Conservation (phyloP, 2,329 filamentous ascomycete genomes). For the Beauveria asiatica region DNA sequence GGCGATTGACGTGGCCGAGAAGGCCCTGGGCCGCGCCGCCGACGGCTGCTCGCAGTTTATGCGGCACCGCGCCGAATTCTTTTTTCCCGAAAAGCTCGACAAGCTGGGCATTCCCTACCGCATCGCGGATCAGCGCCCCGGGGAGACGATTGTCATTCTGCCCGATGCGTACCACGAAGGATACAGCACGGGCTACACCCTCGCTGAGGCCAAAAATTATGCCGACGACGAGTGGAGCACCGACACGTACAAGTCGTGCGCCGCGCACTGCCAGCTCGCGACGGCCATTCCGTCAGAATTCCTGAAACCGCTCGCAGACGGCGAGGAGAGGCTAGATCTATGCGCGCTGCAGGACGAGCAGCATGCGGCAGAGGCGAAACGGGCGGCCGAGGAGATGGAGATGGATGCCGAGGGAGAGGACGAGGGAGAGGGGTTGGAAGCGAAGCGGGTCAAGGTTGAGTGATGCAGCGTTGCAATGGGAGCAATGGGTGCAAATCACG, state of each 20-base stretch:
- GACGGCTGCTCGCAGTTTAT: conserved; percentile 31
- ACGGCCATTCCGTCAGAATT: conserved; percentile 29
- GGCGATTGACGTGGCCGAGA: conserved; percentile 26
- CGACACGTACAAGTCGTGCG: conserved; percentile 27
- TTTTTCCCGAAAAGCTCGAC: conserved; percentile 31
- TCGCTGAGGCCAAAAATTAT: conserved; percentile 33
- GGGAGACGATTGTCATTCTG: conserved; percentile 31
- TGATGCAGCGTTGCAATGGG: background rate
- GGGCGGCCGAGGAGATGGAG: background rate
- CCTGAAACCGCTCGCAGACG: conserved; percentile 23
- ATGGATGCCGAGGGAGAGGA: background rate
- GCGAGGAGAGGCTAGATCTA: conserved; percentile 26
- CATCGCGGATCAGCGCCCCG: conserved; percentile 30
- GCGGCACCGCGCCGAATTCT: conserved; percentile 32
- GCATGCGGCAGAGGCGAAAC: background rate
- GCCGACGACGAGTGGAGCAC: conserved; percentile 28
- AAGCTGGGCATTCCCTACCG: conserved; percentile 29
- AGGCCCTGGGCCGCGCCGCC: conserved; percentile 23
- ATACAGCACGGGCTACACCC: conserved; percentile 33
- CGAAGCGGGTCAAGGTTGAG: background rate
- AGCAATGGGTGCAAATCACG: too few relatives aligned
- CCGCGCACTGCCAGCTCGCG: conserved; percentile 23
- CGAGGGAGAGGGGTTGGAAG: background rate
- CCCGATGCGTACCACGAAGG: conserved; percentile 33
- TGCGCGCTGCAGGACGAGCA: conserved; percentile 21